Base-by-base conservation (phyloP, 441 rosid genomes). In the Gossypium gossypioides region DNA sequence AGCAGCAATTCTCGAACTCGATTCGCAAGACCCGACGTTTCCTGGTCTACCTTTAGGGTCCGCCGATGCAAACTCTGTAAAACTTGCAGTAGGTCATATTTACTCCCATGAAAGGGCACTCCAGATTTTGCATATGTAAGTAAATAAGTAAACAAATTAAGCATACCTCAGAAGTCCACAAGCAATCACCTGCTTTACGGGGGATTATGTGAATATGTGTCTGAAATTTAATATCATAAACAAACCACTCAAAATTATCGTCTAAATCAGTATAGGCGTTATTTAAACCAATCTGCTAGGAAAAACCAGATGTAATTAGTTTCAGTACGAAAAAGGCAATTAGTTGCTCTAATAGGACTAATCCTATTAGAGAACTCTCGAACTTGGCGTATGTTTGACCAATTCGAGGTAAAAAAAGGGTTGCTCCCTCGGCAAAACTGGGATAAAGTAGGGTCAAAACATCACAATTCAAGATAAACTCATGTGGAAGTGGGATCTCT, bases 171-270 rank as follows among this genome's bases (percentile, higher is more conserved):
- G 95, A 88, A 46, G 91, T 79, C 98, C 97, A 93, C 64, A 93
- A 79, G 82, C 95, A 90, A 79, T 93, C 98, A 0, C 77, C 70
- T 9, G 86, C 89, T 76, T 88, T 91, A 0, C 98, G 94, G 0
- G 96, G 97, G 65, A 93, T 93, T 81, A 93, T 90, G 74, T 93
- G 98, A 83, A 93, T 82, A 76, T 93, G 98, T 6, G 96, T 93
- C 98, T 93, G 88, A 69, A 83, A 79, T 58, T 62, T 58, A 0
- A 46, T 48, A 66, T 70, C 63, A 40, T 29, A 44, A 37, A 52
- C 9, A 34, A 27, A 70, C 56, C 59, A 76, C 57, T 60, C 59
- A 40, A 42, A 16, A 6, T 42, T 7, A 64, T 8, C 3, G 15
- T 40, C 52, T 66, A 18, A 7, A 3, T 44, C 52, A 34, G 10